Conservation (phyloP, 441 rosid genomes). For the Geranium incanum region DNA sequence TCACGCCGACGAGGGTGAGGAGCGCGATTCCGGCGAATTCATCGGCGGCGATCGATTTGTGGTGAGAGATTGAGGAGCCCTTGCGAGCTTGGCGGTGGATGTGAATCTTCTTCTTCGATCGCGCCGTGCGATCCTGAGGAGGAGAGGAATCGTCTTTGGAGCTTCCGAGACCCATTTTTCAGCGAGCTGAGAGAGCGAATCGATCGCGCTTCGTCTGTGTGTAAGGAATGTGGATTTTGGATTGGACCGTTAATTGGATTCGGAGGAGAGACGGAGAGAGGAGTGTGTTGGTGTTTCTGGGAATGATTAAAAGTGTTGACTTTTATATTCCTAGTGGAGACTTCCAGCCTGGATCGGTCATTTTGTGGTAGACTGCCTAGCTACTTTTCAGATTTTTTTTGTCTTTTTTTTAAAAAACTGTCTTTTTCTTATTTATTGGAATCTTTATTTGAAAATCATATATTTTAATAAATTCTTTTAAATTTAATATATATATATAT, state of each 20-base stretch:
- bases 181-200: background rate
- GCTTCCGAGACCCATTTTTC: conserved; percentile 42
- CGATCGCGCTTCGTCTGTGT: background rate
- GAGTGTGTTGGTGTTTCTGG: too few relatives aligned
- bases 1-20: conserved; percentile 56
- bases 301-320: background rate
- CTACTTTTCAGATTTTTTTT: background rate
- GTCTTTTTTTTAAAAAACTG: background rate
- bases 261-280: background rate
- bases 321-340: background rate
- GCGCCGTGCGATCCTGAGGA: conserved; percentile 21
- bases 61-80: conserved; percentile 22
- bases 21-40: conserved; percentile 85
- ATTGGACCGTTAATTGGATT: background rate
- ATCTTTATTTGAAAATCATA: too few relatives aligned
- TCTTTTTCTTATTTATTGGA: too few relatives aligned
- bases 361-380: background rate
- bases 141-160: conserved; percentile 27
- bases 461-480: too few relatives aligned
- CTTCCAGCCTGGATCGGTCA: background rate
- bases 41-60: conserved; percentile 37
- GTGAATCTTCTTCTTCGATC: conserved; percentile 40
- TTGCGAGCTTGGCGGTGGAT: conserved; percentile 27
- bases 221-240: conserved; percentile 1
- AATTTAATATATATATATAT: too few relatives aligned